Base-by-base conservation (phyloP, 495 filamentous ascomycete species). In the Xylaria cubensis region DNA sequence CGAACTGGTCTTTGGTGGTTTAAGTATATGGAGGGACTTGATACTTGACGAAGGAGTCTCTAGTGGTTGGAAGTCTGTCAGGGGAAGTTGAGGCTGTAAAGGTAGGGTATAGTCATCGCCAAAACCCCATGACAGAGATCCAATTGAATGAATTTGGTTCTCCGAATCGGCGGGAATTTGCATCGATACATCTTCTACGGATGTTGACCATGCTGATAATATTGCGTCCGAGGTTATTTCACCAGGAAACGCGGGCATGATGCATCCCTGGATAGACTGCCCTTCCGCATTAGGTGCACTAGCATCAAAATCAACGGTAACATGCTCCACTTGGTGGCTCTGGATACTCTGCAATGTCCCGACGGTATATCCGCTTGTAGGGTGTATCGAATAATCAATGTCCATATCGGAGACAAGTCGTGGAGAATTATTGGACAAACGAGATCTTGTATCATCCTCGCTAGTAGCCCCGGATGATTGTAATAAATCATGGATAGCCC, bases 231-330 rank as follows among this genome's bases (percentile, higher is more conserved):
- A 29, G n/a, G 0, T 17, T 19, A 29, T 42, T 24, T 21, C 65
- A 56, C 5, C 50, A 1, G 65, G 17, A 34, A 24, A 41, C 13
- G 26, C 15, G 24, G 64, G 65, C 1, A 42, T 36, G 1, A 34
- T 2, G 3, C 12, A 34, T 41, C 13, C 13, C 50, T 55, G 48
- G 64, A 29, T 7, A 56, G 50, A 29, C 32, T 56, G 48, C 4
- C 34, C 34, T 56, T 29, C 63, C 6, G 63, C 13, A 65, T 65
- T n/a, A 34, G 63, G 24, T 48, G 42, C 63, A 65, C 65, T 44
- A 17, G 50, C 48, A 42, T 21, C 29, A 39, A 51, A 12, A n/a
- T 4, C 19, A 42, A 24, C 29, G 6, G 44, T 46, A 32, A 44
- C 50, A 29, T 67, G 50, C 32, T 67, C 65, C 48, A 42, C 32